These are phyloP conservation scores for Fraxinus sp. DNA, from an alignment of 305 asterid genomes.

Conservation along the genomic window DNA sequence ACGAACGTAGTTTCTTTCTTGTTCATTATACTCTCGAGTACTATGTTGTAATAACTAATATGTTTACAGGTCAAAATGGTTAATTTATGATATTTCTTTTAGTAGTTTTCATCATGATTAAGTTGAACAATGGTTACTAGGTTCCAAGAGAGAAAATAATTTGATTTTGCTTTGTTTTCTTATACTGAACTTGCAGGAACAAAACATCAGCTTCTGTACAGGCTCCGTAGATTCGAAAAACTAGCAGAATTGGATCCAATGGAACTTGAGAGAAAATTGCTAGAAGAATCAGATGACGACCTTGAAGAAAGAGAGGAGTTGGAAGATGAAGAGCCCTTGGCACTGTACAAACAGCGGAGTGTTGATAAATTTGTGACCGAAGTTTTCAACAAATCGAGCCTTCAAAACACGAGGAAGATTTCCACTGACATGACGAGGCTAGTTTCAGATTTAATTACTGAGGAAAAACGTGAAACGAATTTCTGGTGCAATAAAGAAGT, in stretches of 20 bases:
- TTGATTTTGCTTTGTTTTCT: not conserved
- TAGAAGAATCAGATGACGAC: constrained; percentile 30
- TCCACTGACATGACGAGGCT: constrained; percentile 37
- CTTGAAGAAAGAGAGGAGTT: constrained; percentile 16
- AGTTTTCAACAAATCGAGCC: constrained; percentile 33
- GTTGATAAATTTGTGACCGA: constrained; percentile 26
- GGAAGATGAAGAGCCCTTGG: constrained; percentile 18
- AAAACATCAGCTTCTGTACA: constrained; percentile 46
- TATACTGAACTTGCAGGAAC: constrained; percentile 40
- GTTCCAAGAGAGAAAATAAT: not conserved
- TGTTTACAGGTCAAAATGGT: not conserved
- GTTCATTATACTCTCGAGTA: not conserved
- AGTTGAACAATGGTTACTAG: not conserved
- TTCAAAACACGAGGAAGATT: constrained; percentile 21
- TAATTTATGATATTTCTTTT: not conserved
- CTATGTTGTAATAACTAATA: not conserved
- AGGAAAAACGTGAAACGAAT: constrained; percentile 34
- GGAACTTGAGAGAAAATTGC: constrained; percentile 50
- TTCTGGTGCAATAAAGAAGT: constrained; percentile 30
- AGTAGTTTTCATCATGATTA: not conserved
- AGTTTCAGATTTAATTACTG: constrained; percentile 43
- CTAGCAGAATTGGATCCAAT: constrained; percentile 56
- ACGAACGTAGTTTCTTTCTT: not conserved
- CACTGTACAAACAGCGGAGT: constrained; percentile 15
- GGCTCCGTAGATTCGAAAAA: constrained; percentile 61